These are phyloP conservation scores for Rhynchosporium agropyri DNA, from an alignment of 2,329 filamentous ascomycete species.

Conservation along the genomic window DNA sequence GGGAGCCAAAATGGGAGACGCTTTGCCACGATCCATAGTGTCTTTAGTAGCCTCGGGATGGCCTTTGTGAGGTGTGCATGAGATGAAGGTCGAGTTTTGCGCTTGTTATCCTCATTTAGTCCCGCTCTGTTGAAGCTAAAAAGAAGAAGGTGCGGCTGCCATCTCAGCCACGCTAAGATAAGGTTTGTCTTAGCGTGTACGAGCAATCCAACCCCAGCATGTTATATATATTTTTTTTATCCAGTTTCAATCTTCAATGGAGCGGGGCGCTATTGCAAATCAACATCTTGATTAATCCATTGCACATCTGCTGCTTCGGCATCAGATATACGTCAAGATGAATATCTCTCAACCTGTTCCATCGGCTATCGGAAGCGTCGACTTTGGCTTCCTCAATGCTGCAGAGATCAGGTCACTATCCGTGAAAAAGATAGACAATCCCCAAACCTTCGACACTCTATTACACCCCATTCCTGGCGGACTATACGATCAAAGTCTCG, in stretches of 20 bases:
- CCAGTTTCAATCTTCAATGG: background rate
- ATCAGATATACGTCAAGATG: conserved; percentile 48
- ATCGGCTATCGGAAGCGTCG: conserved; percentile 82
- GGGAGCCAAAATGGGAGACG: conserved; percentile 56
- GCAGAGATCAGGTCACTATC: conserved; percentile 87
- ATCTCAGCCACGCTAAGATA: background rate
- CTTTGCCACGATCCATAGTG: conserved; percentile 54
- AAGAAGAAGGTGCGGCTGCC: background rate
- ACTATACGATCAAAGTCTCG: conserved; percentile 88
- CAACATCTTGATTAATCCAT: conserved; percentile 17
- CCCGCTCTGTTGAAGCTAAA: no score
- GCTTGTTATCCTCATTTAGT: background rate
- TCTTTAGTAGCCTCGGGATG: background rate
- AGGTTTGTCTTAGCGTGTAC: background rate
- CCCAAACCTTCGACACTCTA: conserved; percentile 90
- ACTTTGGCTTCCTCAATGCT: conserved; percentile 82
- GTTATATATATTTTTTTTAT: background rate
- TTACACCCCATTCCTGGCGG: conserved; percentile 88
- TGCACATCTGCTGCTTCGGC: conserved; percentile 32
- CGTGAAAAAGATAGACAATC: conserved; percentile 91
- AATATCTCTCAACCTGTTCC: conserved; percentile 80
- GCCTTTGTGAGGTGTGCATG: background rate
- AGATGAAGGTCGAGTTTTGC: background rate
- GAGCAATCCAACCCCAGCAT: no score
- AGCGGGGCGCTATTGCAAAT: conserved; percentile 14